phyloP scores from a whole-genome alignment of 164 flowering plant species.

The Hamamelis virginiana region DNA sequence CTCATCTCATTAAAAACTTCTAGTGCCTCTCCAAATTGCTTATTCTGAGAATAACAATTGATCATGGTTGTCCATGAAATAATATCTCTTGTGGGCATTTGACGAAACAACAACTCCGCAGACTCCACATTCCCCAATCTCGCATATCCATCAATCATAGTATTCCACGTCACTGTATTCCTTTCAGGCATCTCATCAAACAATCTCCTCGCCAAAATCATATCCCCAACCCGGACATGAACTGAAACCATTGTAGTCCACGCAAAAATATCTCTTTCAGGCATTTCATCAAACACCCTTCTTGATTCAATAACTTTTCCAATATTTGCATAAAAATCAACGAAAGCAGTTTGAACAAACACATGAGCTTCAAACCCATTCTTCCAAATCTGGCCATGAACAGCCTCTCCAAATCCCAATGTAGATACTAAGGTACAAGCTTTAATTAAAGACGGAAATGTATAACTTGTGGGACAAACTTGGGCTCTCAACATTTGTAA shows the following conservation, averaged over 20 bases:
- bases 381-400: slow-evolving; percentile 67
- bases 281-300: slow-evolving; percentile 80
- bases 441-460: slow-evolving; percentile 65
- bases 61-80: slow-evolving; percentile 91
- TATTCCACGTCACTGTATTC: slow-evolving; percentile 65
- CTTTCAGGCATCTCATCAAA: slow-evolving; percentile 71
- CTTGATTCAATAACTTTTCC: slow-evolving; percentile 31
- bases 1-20: slow-evolving; percentile 53
- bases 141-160: slow-evolving; percentile 70
- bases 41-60: slow-evolving; percentile 57
- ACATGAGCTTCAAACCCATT: slow-evolving; percentile 56
- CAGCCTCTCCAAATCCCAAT: slow-evolving; percentile 39
- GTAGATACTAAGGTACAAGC: slow-evolving; percentile 40
- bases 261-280: slow-evolving; percentile 64
- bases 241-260: slow-evolving; percentile 68
- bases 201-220: slow-evolving; percentile 49
- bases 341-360: slow-evolving; percentile 62
- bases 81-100: slow-evolving; percentile 59
- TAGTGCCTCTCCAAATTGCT: slow-evolving; percentile 49
- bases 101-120: slow-evolving; percentile 48
- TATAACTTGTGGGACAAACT: slow-evolving; percentile 57
- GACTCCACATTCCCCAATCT: slow-evolving; percentile 47
- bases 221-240: slow-evolving; percentile 42
- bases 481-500: slow-evolving; percentile 36
- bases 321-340: slow-evolving; percentile 55